These are phyloP conservation scores for Stylosanthes scabra DNA, from an alignment of 331 rosid species.

Conservation along the genomic window DNA sequence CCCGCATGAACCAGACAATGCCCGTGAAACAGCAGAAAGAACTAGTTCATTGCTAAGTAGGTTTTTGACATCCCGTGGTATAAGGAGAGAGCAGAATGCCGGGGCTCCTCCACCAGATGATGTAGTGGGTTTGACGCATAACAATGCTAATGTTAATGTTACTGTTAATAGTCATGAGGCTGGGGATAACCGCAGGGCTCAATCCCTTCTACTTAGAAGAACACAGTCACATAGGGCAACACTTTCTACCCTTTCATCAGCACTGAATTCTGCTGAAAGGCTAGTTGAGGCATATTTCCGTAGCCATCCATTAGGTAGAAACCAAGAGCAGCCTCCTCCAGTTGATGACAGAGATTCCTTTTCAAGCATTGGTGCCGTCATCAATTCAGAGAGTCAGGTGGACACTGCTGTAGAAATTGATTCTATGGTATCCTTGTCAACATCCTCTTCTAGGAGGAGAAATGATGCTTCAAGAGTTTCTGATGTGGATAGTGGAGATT, in stretches of 20 bases:
- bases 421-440: conserved; percentile 84
- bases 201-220: conserved; percentile 55
- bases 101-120: conserved; percentile 52
- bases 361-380: conserved; percentile 76
- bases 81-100: conserved; percentile 72
- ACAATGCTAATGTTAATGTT: conserved; percentile 7
- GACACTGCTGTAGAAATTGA: conserved; percentile 91
- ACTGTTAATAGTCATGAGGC: conserved; percentile 42
- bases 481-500: conserved; percentile 92
- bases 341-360: conserved; percentile 86
- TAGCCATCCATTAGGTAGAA: conserved; percentile 58
- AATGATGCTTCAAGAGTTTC: conserved; percentile 70
- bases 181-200: conserved; percentile 63
- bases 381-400: conserved; percentile 82
- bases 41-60: conserved; percentile 62
- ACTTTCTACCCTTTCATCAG: conserved; percentile 61
- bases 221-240: conserved; percentile 62
- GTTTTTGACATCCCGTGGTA: conserved; percentile 74
- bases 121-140: conserved; percentile 59
- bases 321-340: conserved; percentile 68
- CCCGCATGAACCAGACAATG: conserved; percentile 52
- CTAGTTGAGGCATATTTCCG: conserved; percentile 69
- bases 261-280: conserved; percentile 68
- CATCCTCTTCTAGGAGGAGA: conserved; percentile 92
- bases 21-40: conserved; percentile 62